Percentiles rank a stretch among this genome's conserved stretches.
Evolutionary conservation across 2,329 filamentous ascomycete genomes (phyloP).

Genomic region (Alternaria sp.): DNA sequence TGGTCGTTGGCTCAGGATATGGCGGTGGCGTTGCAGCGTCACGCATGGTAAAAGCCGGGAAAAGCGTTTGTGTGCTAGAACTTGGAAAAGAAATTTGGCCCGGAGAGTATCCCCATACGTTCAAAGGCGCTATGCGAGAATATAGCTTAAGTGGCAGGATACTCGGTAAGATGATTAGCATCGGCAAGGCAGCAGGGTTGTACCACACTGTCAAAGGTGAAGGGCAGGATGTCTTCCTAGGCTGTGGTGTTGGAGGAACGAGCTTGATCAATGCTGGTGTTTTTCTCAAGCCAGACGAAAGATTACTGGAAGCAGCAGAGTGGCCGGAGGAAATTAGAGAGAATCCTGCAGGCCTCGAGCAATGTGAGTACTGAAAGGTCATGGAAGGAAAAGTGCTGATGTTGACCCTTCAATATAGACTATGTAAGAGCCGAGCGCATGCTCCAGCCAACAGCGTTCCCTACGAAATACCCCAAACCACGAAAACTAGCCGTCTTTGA

Average conservation of each 20-base stretch:
- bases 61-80: slow-evolving; percentile 71
- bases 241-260: neutral
- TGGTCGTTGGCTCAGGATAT: slow-evolving; percentile 75
- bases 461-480: neutral
- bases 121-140: neutral
- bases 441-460: neutral
- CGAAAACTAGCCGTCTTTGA: neutral
- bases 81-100: slow-evolving; percentile 53
- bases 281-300: neutral
- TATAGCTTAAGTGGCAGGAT: neutral
- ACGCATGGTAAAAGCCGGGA: slow-evolving; percentile 67
- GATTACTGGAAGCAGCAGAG: neutral
- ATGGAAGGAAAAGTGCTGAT: neutral
- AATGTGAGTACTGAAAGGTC: neutral
- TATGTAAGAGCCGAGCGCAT: neutral
- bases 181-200: neutral
- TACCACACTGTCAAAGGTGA: neutral
- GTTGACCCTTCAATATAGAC: neutral
- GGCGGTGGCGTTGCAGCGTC: slow-evolving; percentile 72
- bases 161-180: neutral
- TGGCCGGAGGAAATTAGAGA: neutral
- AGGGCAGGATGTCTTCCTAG: neutral
- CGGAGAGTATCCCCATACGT: neutral
- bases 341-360: neutral
- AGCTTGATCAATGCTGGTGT: neutral